Conservation (phyloP, 768 basidiomycete genomes). For the Galerina marginata region DNA sequence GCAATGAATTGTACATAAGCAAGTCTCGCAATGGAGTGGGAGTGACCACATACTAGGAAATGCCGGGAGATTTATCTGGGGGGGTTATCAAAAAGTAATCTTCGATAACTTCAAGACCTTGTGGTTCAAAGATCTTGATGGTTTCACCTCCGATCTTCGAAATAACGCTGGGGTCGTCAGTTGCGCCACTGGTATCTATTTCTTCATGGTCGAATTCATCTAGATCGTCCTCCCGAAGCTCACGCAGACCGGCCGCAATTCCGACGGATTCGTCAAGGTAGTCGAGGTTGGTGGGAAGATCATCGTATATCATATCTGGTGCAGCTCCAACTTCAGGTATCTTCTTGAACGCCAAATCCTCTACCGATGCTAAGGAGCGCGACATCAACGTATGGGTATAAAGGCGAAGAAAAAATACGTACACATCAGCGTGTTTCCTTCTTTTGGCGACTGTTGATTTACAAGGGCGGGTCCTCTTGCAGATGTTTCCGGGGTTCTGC, state of each 20-base stretch:
- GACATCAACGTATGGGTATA: not conserved
- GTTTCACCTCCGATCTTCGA: constrained; percentile 84
- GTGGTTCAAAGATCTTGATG: constrained; percentile 71
- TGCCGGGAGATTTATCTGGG: constrained; percentile 53
- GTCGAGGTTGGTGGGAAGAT: constrained; percentile 86
- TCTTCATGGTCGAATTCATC: constrained; percentile 66
- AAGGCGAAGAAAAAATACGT: constrained; percentile 10
- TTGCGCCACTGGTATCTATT: constrained; percentile 27
- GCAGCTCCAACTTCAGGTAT: constrained; percentile 78
- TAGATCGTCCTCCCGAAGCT: constrained; percentile 73
- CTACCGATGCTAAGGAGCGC: constrained; percentile 63
- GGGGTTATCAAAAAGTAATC: constrained; percentile 74
- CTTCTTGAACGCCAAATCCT: constrained; percentile 79
- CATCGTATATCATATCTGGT: constrained; percentile 90
- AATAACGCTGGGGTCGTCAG: constrained; percentile 40
- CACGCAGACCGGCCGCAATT: constrained; percentile 75
- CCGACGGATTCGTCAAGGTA: constrained; percentile 88
- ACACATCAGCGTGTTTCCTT: constrained; percentile 42
- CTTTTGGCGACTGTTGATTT: constrained; percentile 17
- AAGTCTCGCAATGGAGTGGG: not conserved
- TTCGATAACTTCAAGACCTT: constrained; percentile 72
- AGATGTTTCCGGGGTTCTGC: constrained; percentile 9
- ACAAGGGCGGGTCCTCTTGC: constrained; percentile 22
- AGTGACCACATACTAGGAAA: constrained; percentile 48
- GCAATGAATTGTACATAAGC: not conserved